Conservation (phyloP, 78 protist species). For the Dictyostelium capitatum region DNA sequence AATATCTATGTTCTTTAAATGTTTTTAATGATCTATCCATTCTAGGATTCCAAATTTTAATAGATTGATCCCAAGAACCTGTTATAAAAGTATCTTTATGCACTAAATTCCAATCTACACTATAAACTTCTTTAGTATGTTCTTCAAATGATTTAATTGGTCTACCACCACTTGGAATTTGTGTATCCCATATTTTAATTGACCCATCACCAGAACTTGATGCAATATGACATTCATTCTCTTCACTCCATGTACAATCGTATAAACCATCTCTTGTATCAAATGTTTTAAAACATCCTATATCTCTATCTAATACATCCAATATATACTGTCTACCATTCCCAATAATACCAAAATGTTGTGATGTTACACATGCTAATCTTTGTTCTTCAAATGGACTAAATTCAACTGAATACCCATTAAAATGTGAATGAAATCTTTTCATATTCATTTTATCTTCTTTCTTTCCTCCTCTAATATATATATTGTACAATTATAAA, state of each 20-base stretch:
- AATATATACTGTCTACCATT: conserved; percentile 88
- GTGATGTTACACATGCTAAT: conserved; percentile 89
- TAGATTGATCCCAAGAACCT: conserved; percentile 86
- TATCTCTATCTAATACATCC: conserved; percentile 39
- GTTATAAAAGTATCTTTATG: conserved; percentile 73
- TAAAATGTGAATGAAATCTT: conserved; percentile 79
- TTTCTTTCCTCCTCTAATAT: background rate
- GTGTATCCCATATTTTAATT: conserved; percentile 86
- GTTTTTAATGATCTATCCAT: conserved; percentile 68
- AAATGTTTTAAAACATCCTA: conserved; percentile 41
- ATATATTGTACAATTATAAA: background rate
- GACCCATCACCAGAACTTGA: conserved; percentile 90
- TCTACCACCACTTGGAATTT: conserved; percentile 41
- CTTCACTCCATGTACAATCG: conserved; percentile 90
- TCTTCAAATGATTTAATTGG: conserved; percentile 72
- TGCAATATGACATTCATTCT: conserved; percentile 82
- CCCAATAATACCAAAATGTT: conserved; percentile 92
- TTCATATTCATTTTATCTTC: conserved; percentile 27
- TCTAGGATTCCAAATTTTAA: conserved; percentile 87
- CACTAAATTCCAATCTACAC: conserved; percentile 87
- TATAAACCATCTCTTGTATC: conserved; percentile 88
- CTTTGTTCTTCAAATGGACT: conserved; percentile 87
- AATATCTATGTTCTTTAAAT: conserved; percentile 85
- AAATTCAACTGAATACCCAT: conserved; percentile 81
- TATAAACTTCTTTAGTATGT: conserved; percentile 87